These are phyloP conservation scores for Brasenia schreberi DNA, from an alignment of 164 flowering plant genomes.

Conservation along the genomic window DNA sequence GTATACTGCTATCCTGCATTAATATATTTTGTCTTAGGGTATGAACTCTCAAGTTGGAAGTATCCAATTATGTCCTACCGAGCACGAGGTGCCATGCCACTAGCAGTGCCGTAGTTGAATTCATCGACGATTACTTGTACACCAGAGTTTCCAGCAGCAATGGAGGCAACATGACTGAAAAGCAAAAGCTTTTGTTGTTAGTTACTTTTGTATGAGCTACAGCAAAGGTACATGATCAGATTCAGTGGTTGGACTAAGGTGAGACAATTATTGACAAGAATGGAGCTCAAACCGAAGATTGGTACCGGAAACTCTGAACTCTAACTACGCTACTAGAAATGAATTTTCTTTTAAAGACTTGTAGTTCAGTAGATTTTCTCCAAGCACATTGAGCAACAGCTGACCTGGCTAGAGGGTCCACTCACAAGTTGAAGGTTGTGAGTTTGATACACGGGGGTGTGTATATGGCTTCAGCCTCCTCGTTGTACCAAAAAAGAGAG, in stretches of 20 bases:
- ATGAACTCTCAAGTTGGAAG: neutral
- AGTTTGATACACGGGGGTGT: too few relatives aligned
- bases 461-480: too few relatives aligned
- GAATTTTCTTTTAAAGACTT: too few relatives aligned
- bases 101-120: conserved; percentile 65
- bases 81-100: conserved; percentile 96
- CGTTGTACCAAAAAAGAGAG: too few relatives aligned
- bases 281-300: neutral
- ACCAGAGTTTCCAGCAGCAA: conserved; percentile 74
- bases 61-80: conserved; percentile 16
- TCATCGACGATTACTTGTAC: conserved; percentile 72
- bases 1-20: conserved; percentile 73
- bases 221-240: neutral
- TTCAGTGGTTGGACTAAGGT: neutral
- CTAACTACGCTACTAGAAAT: neutral
- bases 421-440: too few relatives aligned
- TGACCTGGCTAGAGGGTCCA: too few relatives aligned
- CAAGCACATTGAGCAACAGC: too few relatives aligned
- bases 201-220: neutral
- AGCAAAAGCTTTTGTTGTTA: neutral
- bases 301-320: neutral
- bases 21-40: neutral
- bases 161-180: conserved; percentile 83
- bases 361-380: too few relatives aligned
- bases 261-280: neutral